These are phyloP conservation scores for Diaporthe nobilis DNA, from an alignment of 2,329 filamentous ascomycete species.

Conservation along the genomic window DNA sequence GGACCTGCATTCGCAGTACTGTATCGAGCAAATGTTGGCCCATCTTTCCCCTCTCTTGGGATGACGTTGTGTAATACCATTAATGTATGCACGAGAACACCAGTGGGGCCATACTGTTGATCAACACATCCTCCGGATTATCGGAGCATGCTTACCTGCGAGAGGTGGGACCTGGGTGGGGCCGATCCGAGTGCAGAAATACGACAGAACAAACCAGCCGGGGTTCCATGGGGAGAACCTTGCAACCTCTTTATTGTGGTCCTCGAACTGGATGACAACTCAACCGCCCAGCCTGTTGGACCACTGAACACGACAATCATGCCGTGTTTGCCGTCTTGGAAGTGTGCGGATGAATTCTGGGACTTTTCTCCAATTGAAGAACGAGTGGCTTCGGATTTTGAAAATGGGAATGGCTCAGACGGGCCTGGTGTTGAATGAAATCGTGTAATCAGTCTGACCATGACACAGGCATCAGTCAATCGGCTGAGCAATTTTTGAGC, in stretches of 20 bases:
- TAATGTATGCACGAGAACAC: background rate
- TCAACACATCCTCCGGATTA: conserved; percentile 16
- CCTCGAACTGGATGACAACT: conserved; percentile 14
- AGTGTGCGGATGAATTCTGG: background rate
- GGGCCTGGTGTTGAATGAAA: too few relatives aligned
- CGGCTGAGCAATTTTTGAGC: too few relatives aligned
- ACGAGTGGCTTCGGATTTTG: background rate
- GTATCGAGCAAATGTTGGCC: background rate
- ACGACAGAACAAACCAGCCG: background rate
- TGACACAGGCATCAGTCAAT: background rate
- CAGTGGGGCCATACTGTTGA: background rate
- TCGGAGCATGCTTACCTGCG: background rate
- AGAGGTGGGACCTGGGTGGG: conserved; percentile 1
- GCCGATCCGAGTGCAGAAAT: background rate
- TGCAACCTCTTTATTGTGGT: background rate
- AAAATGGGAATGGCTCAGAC: background rate
- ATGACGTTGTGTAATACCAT: background rate
- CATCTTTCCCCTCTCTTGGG: background rate
- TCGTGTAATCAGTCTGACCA: background rate
- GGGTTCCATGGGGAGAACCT: conserved; percentile 8
- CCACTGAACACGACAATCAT: background rate
- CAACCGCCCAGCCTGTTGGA: background rate
- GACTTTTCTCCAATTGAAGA: too few relatives aligned
- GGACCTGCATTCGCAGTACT: background rate
- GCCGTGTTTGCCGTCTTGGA: background rate